A percentile compares a stretch with the other conserved stretches of the same genome.
Evolutionary conservation across 148 eudicot genomes (phyloP).

Genomic region (Chenopodium album): DNA sequence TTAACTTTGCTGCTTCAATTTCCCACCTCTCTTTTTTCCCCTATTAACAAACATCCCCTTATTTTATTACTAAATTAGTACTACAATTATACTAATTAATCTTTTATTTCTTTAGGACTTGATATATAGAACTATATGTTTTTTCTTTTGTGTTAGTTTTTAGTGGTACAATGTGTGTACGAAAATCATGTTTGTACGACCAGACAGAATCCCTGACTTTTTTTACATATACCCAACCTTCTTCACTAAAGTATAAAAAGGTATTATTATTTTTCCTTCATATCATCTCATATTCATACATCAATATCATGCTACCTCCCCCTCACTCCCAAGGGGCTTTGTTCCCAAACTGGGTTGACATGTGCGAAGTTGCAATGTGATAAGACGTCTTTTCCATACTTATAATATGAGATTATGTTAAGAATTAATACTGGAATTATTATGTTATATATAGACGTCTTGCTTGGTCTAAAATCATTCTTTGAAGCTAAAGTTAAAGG

Average conservation of each 20-base stretch:
- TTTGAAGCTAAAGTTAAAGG: too few species aligned
- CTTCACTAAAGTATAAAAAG: conserved; percentile 17
- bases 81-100: not conserved
- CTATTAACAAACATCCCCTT: conserved; percentile 21
- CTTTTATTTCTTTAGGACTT: too few species aligned
- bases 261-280: not conserved
- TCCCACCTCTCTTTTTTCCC: conserved; percentile 31
- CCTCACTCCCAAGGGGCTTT: too few species aligned
- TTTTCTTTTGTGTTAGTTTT: not conserved
- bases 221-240: not conserved
- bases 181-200: conserved; percentile 8
- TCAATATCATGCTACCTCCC: not conserved
- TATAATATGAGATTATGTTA: too few species aligned
- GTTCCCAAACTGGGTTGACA: too few species aligned
- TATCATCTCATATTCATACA: not conserved
- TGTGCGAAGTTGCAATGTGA: too few species aligned
- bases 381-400: too few species aligned
- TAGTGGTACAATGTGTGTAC: not conserved
- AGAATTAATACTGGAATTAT: too few species aligned
- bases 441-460: too few species aligned
- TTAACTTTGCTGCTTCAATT: conserved; percentile 25
- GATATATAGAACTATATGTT: too few species aligned
- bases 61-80: not conserved
- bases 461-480: too few species aligned
- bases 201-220: conserved; percentile 10